Evolutionary conservation across 2,329 filamentous ascomycete genomes (phyloP).

Genomic region (Emericellopsis cladophorae): DNA sequence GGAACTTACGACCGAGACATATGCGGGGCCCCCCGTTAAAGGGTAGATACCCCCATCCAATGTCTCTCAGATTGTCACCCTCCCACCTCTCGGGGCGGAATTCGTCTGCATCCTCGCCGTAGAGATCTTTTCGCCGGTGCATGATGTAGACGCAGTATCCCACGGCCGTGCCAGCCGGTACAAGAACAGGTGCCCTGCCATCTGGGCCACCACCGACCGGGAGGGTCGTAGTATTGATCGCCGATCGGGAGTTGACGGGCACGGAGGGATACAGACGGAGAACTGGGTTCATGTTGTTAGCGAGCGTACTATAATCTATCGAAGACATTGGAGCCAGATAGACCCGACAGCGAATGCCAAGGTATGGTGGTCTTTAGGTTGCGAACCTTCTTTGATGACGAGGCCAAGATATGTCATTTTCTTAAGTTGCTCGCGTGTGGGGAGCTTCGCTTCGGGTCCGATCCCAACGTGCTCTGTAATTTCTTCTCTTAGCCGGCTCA

Average conservation of each 20-base stretch:
- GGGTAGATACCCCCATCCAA: slow-evolving; percentile 17
- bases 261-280: slow-evolving; percentile 9
- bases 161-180: neutral
- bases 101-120: slow-evolving; percentile 18
- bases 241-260: slow-evolving; percentile 3
- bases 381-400: slow-evolving; percentile 6
- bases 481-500: neutral
- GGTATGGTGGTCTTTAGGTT: too few species aligned
- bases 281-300: slow-evolving; percentile 2
- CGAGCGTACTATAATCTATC: neutral
- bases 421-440: neutral
- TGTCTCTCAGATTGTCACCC: slow-evolving; percentile 7
- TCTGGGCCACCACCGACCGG: slow-evolving; percentile 3
- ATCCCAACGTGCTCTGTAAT: neutral
- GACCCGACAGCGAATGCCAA: too few species aligned
- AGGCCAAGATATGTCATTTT: slow-evolving; percentile 8
- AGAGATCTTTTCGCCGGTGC: slow-evolving; percentile 19
- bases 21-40: slow-evolving; percentile 28
- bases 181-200: slow-evolving; percentile 1
- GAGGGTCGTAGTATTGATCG: slow-evolving; percentile 1
- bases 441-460: neutral
- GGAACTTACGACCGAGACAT: slow-evolving; percentile 21
- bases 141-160: slow-evolving; percentile 19
- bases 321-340: too few species aligned
- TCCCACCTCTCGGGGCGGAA: slow-evolving; percentile 25